Conservation (phyloP, 2,329 filamentous ascomycete genomes). For the Xylaria sp. region DNA sequence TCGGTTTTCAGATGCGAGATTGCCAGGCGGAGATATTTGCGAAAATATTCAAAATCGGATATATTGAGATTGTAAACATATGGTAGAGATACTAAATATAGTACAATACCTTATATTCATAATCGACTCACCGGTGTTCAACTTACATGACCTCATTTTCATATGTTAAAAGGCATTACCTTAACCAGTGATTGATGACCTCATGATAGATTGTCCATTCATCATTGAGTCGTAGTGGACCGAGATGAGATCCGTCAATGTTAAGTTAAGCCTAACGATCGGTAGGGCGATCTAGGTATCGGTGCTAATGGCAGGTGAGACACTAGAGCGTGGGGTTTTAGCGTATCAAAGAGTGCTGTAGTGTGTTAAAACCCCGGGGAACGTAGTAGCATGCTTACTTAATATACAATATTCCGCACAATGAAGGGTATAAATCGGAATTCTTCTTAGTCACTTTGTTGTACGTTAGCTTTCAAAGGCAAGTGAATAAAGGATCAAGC, state of each 20-base stretch:
- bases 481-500: not conserved
- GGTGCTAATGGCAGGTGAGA: not conserved
- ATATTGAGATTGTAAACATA: not conserved
- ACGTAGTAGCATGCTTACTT: not conserved
- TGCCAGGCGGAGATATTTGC: not conserved
- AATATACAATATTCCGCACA: too few relatives aligned
- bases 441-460: not conserved
- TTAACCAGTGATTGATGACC: constrained; percentile 44
- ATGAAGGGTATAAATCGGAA: not conserved
- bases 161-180: constrained; percentile 27
- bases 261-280: not conserved
- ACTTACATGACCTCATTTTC: constrained; percentile 42
- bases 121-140: not conserved
- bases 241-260: not conserved
- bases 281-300: not conserved
- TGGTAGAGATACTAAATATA: not conserved
- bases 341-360: not conserved
- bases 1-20: not conserved
- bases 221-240: constrained; percentile 10
- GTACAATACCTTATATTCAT: not conserved
- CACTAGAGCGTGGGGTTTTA: not conserved
- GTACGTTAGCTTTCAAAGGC: not conserved
- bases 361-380: not conserved
- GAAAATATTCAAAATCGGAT: not conserved
- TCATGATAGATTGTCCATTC: constrained; percentile 38